Evolutionary conservation across 192 early-diverging fungal species (phyloP).

Genomic region (Chytriomyces sp.): DNA sequence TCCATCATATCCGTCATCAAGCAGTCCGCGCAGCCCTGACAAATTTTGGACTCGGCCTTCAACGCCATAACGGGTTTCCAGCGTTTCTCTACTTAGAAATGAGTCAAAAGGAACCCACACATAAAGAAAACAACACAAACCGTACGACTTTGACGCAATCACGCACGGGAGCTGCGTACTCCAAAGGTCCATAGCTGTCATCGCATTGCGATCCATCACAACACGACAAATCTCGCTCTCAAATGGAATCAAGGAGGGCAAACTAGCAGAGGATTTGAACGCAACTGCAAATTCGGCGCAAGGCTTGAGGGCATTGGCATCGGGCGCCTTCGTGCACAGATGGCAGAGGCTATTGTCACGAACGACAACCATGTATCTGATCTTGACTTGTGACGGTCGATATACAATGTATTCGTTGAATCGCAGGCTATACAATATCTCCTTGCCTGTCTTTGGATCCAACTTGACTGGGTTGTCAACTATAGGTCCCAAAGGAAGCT

Average conservation of each 20-base stretch:
- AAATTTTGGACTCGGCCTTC: slow-evolving; percentile 18
- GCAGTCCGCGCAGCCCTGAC: slow-evolving; percentile 24
- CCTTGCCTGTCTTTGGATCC: slow-evolving; percentile 12
- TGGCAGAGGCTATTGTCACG: slow-evolving; percentile 28
- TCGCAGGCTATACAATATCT: slow-evolving; percentile 30
- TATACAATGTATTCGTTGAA: slow-evolving; percentile 81
- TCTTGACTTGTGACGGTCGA: slow-evolving; percentile 65
- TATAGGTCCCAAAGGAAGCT: slow-evolving; percentile 31
- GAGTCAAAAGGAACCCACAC: not conserved
- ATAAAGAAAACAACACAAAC: not conserved
- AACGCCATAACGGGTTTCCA: slow-evolving; percentile 30
- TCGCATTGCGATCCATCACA: not conserved
- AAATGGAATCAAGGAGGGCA: slow-evolving; percentile 3
- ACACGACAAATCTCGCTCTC: slow-evolving; percentile 14
- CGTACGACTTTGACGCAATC: not conserved
- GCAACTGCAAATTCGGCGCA: not conserved
- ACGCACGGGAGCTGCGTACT: not conserved
- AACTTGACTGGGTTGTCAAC: not conserved
- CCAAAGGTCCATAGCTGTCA: slow-evolving; percentile 15
- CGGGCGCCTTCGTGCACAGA: slow-evolving; percentile 15
- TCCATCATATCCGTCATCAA: slow-evolving; percentile 32
- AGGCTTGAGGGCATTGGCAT: not conserved
- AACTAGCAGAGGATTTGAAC: not conserved
- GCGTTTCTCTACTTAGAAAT: not conserved
- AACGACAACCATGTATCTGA: slow-evolving; percentile 57